Base-by-base conservation (phyloP, 371 early-diverging fungal genomes). In the Globomyces sp. region DNA sequence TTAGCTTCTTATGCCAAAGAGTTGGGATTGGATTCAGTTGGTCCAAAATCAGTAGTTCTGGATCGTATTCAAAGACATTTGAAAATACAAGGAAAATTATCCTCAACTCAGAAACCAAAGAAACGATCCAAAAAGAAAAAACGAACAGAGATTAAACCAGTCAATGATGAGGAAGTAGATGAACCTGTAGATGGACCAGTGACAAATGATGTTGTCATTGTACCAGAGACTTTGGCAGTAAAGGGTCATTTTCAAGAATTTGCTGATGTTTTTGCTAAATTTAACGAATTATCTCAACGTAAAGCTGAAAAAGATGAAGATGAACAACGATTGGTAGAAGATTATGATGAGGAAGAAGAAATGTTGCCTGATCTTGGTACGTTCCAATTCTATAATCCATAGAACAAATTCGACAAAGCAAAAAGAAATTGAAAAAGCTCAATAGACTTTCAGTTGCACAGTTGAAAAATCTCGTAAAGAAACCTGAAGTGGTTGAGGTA, bases 401-500 rank as follows among this genome's bases (percentile, higher is more conserved):
- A 37, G 55, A 55, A 37, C 39, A 55, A 55, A 55, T 55, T 3
- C 3, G 55, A 39, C 67, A 36, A 57, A 80, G 73, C 51, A 86
- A 85, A 71, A 87, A 84, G 73, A 85, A 87, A 66, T 67, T 89
- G 66, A 79, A 79, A 59, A 77, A 83, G 57, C 58, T 80, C 55
- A 82, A 77, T 53, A 82, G 96, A 57, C 83, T 92, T 69, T 84
- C 89, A 3, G 91, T 98, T 10, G 96, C 98, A 2, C 94, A 94
- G 71, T 81, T 98, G 67, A 96, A 98, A 67, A 92, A 96, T 67
- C 68, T 87, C 49, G 96, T 92, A 2, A 87, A 86, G 64, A 90
- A 90, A 47, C 98, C 99, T 0, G 99, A 96, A 72, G 92, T 92
- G 4, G 98, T 98, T 3, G 99, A 99, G 24, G 80, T 91, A 89